Percentiles rank a stretch among this genome's conserved stretches.
Conservation (phyloP, 1,139 yeast species). For the Magnusiomyces sp. region DNA sequence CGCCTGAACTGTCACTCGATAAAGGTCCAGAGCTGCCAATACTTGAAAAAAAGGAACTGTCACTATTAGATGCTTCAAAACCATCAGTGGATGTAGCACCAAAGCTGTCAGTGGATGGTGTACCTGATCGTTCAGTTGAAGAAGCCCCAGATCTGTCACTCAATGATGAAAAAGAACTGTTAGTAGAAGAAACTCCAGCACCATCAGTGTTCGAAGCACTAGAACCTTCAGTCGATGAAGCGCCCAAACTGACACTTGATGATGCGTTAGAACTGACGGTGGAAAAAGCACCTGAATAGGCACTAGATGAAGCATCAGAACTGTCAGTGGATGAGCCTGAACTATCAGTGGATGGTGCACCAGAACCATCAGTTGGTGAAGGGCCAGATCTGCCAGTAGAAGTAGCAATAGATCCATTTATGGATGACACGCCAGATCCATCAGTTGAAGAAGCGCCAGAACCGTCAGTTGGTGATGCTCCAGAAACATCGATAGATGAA, state of each 20-base stretch:
- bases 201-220: background rate
- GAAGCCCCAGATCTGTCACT: too few relatives aligned
- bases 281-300: background rate
- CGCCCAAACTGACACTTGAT: background rate
- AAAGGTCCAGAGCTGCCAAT: background rate
- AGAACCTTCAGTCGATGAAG: too few relatives aligned
- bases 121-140: background rate
- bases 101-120: background rate
- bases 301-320: background rate
- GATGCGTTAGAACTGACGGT: background rate
- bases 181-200: background rate
- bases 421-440: background rate
- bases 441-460: background rate
- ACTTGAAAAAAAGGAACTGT: background rate
- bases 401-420: background rate
- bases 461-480: background rate
- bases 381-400: background rate
- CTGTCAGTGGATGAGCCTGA: background rate
- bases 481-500: background rate
- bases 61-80: background rate
- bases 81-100: background rate
- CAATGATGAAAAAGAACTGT: background rate
- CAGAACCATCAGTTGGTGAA: background rate
- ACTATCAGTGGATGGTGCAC: too few relatives aligned
- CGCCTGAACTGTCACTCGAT: too few relatives aligned